Base-by-base conservation (phyloP, 805 yeast species). In the Cyberlindnera meyerae region DNA sequence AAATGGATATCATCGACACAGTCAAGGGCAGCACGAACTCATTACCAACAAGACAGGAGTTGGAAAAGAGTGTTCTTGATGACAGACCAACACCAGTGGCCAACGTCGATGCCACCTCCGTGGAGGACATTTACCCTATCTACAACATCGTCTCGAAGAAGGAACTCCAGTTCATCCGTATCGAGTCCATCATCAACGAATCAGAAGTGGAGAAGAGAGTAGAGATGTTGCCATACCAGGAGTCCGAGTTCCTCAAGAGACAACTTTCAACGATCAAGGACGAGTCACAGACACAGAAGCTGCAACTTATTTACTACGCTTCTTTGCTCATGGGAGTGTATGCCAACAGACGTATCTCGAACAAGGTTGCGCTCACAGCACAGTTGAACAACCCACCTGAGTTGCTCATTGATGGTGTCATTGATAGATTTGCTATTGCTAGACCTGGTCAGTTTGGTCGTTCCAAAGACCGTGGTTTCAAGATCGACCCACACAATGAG, bases 11-110 rank as follows among this genome's bases (percentile, higher is more conserved):
- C 51, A 77, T 88, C 37, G 96, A 85, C 49, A 71, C 79, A 25
- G 88, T 93, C 44, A 75, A 75, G 55, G 68, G 71, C 24, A 71
- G 79, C 30, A 87, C 96, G 2, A 70, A 68, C 24, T 75, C 71
- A 41, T 70, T 90, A 48, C 97, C 97, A 32, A 65, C 88, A 3
- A 73, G 75, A 52, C 72, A 70, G 42, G 74, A 79, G 54, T 68
- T 88, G 65, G 70, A 68, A 16, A 70, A 72, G 31, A 65, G 61
- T 16, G 73, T 79, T 24, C 70, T 75, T 21, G 68, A 69, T 28
- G 88, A 82, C 44, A 76, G 97, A 59, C 95, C 95, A 21, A 84
- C 89, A 12, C 97, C 97, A 6, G 60, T 65, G 13, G 83, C 80
- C 48, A 69, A 87, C 52, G 72, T 71, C 22, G 84, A 76, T 33